phyloP scores from a whole-genome alignment of 1,139 yeast species.

The Candida smagusa region DNA sequence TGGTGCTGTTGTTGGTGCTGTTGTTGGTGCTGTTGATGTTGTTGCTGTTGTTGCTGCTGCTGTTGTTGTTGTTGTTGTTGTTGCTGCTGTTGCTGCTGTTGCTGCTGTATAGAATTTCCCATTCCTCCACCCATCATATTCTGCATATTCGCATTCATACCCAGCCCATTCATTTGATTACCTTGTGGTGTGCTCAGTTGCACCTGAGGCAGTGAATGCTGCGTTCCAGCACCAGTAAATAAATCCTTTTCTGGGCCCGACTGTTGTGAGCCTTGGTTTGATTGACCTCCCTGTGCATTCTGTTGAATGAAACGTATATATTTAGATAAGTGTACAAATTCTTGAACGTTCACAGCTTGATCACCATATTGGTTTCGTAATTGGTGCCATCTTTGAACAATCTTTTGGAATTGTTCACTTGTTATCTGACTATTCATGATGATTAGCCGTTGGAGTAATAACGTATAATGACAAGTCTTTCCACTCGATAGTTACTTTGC shows the following conservation, averaged over 20 bases:
- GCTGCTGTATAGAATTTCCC: too few relatives aligned
- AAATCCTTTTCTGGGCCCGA: too few relatives aligned
- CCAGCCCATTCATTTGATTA: too few relatives aligned
- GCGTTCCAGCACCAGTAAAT: too few relatives aligned
- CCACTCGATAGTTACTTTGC: background rate
- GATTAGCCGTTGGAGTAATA: too few relatives aligned
- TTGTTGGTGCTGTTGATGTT: constrained; percentile 11
- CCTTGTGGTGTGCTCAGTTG: too few relatives aligned
- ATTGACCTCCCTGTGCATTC: constrained; percentile 11
- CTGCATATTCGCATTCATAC: too few relatives aligned
- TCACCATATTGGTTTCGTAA: constrained; percentile 63
- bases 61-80: constrained; percentile 8
- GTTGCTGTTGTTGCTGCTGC: constrained; percentile 10
- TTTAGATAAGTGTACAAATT: constrained; percentile 57
- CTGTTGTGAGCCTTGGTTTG: background rate
- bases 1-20: constrained; percentile 13
- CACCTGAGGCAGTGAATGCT: too few relatives aligned
- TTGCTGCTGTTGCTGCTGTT: constrained; percentile 6
- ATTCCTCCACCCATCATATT: too few relatives aligned
- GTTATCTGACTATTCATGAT: constrained; percentile 21
- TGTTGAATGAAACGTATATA: constrained; percentile 51
- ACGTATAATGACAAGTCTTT: too few relatives aligned
- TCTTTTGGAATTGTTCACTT: constrained; percentile 44
- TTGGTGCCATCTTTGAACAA: constrained; percentile 59
- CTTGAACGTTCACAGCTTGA: constrained; percentile 58